Evolutionary conservation across 176 grass and related monocot species (phyloP), one percentile per base, ranked within the genome.

Genomic region (Oryza meyeriana): DNA sequence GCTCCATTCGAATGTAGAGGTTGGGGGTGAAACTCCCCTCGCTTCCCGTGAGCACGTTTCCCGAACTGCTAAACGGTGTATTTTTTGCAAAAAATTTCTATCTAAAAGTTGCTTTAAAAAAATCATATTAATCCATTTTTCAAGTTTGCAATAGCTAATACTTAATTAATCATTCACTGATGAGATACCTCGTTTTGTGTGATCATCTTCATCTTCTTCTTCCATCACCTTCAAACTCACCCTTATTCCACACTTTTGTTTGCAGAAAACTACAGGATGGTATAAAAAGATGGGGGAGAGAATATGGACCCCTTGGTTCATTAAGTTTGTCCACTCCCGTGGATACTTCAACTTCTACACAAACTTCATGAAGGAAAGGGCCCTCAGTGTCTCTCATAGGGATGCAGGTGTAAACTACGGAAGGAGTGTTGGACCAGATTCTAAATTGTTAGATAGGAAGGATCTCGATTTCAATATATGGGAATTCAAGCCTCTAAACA

Each of bases 291-390:
- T 99, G 88, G 93, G 96, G 22, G 96, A 99, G 44, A 93, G 87
- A 91, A 99, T 95, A 89, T 99, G 96, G 93, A 99, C 96, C 5
- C 96, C 96, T 72, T 99, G 96, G 93, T 99, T 93, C 87, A 88
- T 99, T 77, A 99, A 95, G 88, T 99, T 93, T 87, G 83, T 95
- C 36, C 93, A 99, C 72, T 83, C 93, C 78, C 87, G 77, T 83
- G 89, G 91, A 81, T 95, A 95, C 79, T 95, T 93, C 85, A 99
- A 99, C 79, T 91, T 99, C 39, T 99, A 94, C 73, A 99, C 96
- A 79, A 94, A 95, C 61, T 95, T 99, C 64, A 74, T 84, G 39
- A 88, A 86, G 73, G 89, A 99, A 88, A 90, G 91, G 73, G 96
- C 96, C 64, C 89, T 99, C 20, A 93, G 92, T 38, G 67, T 92